phyloP scores from a whole-genome alignment of 768 basidiomycete genomes.

The Clitopilus passeckerianus region DNA sequence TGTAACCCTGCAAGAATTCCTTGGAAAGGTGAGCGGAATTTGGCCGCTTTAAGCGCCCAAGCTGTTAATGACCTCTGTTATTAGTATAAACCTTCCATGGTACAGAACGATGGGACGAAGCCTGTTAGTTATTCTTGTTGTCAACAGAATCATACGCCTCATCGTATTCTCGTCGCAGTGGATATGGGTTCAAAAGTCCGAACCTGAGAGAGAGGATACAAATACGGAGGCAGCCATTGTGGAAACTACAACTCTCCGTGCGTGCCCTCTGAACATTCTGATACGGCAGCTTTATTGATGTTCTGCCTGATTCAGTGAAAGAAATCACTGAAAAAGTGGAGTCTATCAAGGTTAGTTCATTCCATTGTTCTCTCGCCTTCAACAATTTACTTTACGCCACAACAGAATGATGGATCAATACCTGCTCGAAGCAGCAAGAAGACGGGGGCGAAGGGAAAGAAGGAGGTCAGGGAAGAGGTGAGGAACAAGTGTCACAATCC shows the following conservation, averaged over 20 bases:
- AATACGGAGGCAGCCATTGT: background rate
- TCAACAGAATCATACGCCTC: background rate
- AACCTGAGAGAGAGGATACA: slow-evolving; percentile 15
- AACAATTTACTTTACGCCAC: background rate
- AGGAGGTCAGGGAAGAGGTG: slow-evolving; percentile 69
- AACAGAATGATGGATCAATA: slow-evolving; percentile 59
- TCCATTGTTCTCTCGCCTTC: background rate
- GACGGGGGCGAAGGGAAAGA: slow-evolving; percentile 68
- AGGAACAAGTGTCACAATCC: background rate
- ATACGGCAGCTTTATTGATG: background rate
- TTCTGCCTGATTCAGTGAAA: slow-evolving; percentile 36
- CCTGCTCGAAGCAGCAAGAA: slow-evolving; percentile 68
- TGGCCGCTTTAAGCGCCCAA: background rate
- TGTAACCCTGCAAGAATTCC: slow-evolving; percentile 44
- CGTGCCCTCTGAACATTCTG: background rate
- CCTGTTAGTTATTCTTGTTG: slow-evolving; percentile 41
- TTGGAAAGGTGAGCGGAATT: slow-evolving; percentile 39
- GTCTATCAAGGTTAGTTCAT: slow-evolving; percentile 46
- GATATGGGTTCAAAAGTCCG: slow-evolving; percentile 51
- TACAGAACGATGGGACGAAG: slow-evolving; percentile 71
- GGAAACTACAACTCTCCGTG: background rate
- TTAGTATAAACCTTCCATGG: slow-evolving; percentile 74
- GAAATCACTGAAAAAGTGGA: slow-evolving; percentile 54
- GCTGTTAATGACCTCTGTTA: background rate
- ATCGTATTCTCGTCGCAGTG: slow-evolving; percentile 36